Evolutionary conservation across 257 asterid genomes (phyloP), one percentile per base, ranked within the genome.

Genomic region (Echium plantagineum): DNA sequence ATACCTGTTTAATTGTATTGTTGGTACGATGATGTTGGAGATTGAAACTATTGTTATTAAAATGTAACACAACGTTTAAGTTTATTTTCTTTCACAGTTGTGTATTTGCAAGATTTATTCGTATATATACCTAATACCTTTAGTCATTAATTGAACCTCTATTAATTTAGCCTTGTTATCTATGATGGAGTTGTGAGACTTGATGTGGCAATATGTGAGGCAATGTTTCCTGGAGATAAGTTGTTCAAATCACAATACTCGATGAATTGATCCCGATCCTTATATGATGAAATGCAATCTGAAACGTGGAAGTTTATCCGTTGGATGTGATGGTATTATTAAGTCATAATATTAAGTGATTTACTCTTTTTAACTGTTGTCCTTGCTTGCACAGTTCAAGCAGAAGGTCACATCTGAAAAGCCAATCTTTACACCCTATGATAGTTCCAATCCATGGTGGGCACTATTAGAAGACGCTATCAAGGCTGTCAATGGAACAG

Each of bases 401-500:
- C 90, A 82, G 60, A 86, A 63, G 49, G 49, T 42, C 49, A 42
- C 49, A 72, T 72, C 68, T 65, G 97, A 94, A 78, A 91, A 74
- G 74, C 86, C 88, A 21, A 69, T 73, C n/a, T 55, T 88, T 64
- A 85, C 95, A 26, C 80, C 87, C 55, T 15, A 63, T 28, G 95
- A 83, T 70, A 62, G 78, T 71, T 86, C 98, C 28, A 93, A 89
- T 76, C 91, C 95, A 59, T 89, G 98, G 97, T 88, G 96, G 97
- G 68, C 62, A 22, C 78, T 93, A 21, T 58, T 93, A 55, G 89
- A 89, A 67, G 80, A 80, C 26, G 94, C 95, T 28, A 47, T 91
- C 63, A 69, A 65, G 72, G 72, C 62, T 15, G 95, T 85, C 21
- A 73, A 76, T 35, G 98, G 94, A 28, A 83, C 73, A 69, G 80